Base-by-base conservation (phyloP, 768 basidiomycete species). In the Boletellus ananas region DNA sequence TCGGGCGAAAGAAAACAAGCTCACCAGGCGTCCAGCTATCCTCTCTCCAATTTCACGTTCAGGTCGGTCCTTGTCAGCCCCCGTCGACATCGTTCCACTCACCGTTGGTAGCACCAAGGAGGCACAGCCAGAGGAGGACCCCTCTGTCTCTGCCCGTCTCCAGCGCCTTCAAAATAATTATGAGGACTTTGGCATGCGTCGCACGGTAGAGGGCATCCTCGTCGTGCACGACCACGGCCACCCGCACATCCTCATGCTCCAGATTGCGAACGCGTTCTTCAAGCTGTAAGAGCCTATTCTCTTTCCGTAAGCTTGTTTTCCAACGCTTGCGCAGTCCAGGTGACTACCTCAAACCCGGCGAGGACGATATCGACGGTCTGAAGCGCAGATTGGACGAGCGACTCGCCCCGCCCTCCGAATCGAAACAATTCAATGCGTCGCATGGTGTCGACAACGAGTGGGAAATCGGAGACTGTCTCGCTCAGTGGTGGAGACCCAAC, bases 241-340 rank as follows among this genome's bases (percentile, higher is more conserved):
- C 63, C 94, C 95, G 1, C 95, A 99, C 62, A 92, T 98, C 54
- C 82, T 99, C 57, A 94, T 98, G 86, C 80, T 97, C 6, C 96
- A 98, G 65, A 96, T 99, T 64, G 96, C 94, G 18, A 97, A 96
- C 67, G 93, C 94, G 14, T 99, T 98, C 70, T 98, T 97, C 79
- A 97, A 98, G 70, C 83, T 99, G 92, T 93, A 60, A 61, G 87
- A 75, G n/a, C 37, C 27, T 8, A 21, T 36, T 16, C 0, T 14
- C 14, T 12, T 20, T 27, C 12, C 13, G 3, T 25, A 1, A 33
- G 11, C 27, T 38, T 27, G 5, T 7, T 36, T 10, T 41, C 29
- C 9, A 36, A 46, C 4, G 11, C 5, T 8, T 23, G 39, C 29
- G 16, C 54, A 94, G 93, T 13, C 96, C 96, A 4, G 96, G 96